Percentiles rank a stretch among this genome's conserved stretches.
Evolutionary conservation across 2,329 filamentous ascomycete genomes (phyloP).

Genomic region (Ophiostoma fasciatum): DNA sequence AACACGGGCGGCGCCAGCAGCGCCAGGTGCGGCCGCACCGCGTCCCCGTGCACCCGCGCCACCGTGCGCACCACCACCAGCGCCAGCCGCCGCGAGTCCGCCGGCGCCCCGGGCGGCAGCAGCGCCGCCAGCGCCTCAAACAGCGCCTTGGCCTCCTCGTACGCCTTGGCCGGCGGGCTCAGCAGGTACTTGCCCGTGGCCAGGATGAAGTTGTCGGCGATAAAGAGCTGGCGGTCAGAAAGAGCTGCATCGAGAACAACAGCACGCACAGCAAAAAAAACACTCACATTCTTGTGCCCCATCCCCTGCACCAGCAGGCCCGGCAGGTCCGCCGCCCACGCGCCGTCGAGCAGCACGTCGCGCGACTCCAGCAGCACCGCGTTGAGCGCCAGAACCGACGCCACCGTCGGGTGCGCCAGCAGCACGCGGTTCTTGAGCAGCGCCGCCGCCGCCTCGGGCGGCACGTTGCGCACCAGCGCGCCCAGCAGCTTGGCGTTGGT

Average conservation of each 20-base stretch:
- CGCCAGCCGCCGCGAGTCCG: conserved; percentile 71
- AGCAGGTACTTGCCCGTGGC: conserved; percentile 86
- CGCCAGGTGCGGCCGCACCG: conserved; percentile 67
- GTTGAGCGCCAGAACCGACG: conserved; percentile 77
- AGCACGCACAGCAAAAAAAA: conserved; percentile 10
- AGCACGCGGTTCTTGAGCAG: conserved; percentile 61
- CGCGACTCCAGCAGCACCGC: conserved; percentile 74
- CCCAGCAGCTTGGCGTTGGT: conserved; percentile 85
- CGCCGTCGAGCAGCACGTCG: conserved; percentile 47
- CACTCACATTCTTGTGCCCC: conserved; percentile 55
- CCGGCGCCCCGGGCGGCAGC: conserved; percentile 62
- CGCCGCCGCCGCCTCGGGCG: conserved; percentile 48
- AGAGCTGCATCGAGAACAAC: not conserved
- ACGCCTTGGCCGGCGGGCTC: conserved; percentile 49
- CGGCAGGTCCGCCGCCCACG: conserved; percentile 58
- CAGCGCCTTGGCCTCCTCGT: conserved; percentile 63
- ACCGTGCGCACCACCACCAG: conserved; percentile 81
- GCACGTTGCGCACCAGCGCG: conserved; percentile 75
- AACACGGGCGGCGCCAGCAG: conserved; percentile 76
- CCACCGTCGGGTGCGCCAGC: conserved; percentile 56
- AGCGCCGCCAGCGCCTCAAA: conserved; percentile 63
- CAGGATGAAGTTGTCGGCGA: conserved; percentile 77
- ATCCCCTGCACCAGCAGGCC: conserved; percentile 71
- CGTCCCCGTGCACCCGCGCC: conserved; percentile 61
- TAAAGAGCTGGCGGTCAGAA: conserved; percentile 44